Evolutionary conservation across 106 monocot genomes (phyloP), one percentile per base, ranked within the genome.

Genomic region (Dactylorhiza incarnata): DNA sequence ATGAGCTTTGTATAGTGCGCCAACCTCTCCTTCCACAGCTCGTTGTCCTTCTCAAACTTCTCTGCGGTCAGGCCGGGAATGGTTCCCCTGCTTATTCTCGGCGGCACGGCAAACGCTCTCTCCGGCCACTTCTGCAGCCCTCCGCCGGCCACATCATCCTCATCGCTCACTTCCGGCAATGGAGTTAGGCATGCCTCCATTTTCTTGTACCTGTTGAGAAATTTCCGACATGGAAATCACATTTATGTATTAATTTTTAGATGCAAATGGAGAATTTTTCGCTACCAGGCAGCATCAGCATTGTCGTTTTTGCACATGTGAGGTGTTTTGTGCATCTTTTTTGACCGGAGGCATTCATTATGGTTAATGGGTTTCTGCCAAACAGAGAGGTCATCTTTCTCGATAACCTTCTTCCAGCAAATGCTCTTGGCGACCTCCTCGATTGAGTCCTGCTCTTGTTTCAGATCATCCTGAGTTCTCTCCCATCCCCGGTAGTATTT

Each of bases 111-210:
- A 70, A 83, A 76, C 63, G 83, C 83, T 59, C 87, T 77, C 11
- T 81, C 62, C 12, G 87, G 87, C 77, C 83, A 87, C 25, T 80
- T 74, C 66, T 70, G 68, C 25, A 81, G 9, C 67, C 63, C 71
- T 7, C 84, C 84, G n/a, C 84, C 84, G 10, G 84, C 84, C n/a
- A 84, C 81, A 19, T 78, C 81, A 37, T 69, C 49, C 12, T 46
- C 45, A 17, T 49, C 76, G 29, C 78, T 75, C 22, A 79, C 79
- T 56, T 81, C 84, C 11, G 87, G 87, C 68, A 84, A 71, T 13
- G 78, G 87, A 54, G 87, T 79, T 76, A 78, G 78, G 79, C 87
- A 87, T n/a, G 75, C 46, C 55, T 84, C 81, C 87, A 87, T 81
- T 76, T 87, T 76, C 76, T 78, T 83, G 70, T 86, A 86, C 86